Evolutionary conservation across 192 early-diverging fungal genomes (phyloP), one percentile per base, ranked within the genome.

Genomic region (Entomortierella lignicola): DNA sequence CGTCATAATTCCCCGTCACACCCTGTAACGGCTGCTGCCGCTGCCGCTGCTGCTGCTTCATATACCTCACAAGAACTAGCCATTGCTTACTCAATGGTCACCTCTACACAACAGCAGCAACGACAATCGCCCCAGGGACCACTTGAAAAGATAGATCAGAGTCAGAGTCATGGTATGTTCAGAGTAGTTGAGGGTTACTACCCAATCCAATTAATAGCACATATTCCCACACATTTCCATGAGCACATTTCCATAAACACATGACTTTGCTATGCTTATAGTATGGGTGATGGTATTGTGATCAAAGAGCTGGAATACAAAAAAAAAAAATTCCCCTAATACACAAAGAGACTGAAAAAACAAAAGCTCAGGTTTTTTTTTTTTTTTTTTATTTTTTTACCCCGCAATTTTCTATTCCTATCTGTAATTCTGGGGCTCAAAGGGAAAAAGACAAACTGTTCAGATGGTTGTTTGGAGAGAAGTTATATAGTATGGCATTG

Each of bases 81-180:
- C 0, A 66, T 73, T 44, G 71, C 71, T 6, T 73, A 73, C 26
- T 73, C 71, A 50, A 73, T 73, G 71, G 71, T 73, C 17, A 66
- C 71, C 10, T 73, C 71, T 20, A 62, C 59, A 1, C 39, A 30
- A 29, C 53, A 44, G 39, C 44, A 37, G 21, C 67, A 61, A 43
- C 23, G 8, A 43, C 58, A 51, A 56, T 39, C 42, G 47, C 10
- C 21, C 26, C 61, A 52, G 48, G 21, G 52, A 23, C 48, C n/a
- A 6, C 39, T 13, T 10, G 39, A 42, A 13, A 42, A 42, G 13
- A 13, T 20, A 20, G 44, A 47, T 5, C 44, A 47, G 15, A 47
- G 20, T 47, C 44, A 12, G 15, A 11, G 8, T 15, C 44, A 20
- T 11, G 44, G 44, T 47, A 47, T 47, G 44, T 47, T 47, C 39